Percentiles rank a stretch among this genome's conserved stretches.
These are phyloP conservation scores for Penicillium sp. DNA, from an alignment of 2,329 filamentous ascomycete genomes.

Conservation along the genomic window DNA sequence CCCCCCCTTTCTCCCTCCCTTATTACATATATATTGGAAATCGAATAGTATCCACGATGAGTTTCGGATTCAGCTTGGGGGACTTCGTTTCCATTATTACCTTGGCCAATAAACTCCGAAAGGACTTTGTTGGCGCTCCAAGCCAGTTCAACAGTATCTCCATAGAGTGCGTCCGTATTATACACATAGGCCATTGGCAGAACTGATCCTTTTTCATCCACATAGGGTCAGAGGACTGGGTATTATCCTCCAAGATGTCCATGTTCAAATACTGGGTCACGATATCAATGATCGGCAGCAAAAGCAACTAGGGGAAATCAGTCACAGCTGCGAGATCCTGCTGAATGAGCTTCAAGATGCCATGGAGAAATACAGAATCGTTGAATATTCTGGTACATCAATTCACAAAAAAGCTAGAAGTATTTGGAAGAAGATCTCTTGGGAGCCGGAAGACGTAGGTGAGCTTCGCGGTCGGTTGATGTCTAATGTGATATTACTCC, in stretches of 20 bases:
- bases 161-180: neutral
- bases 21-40: neutral
- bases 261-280: neutral
- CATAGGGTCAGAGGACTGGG: neutral
- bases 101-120: neutral
- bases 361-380: neutral
- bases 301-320: neutral
- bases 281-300: neutral
- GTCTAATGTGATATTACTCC: neutral
- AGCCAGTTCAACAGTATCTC: neutral
- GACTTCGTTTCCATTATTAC: neutral
- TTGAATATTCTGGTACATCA: neutral
- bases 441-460: neutral
- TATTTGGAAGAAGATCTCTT: neutral
- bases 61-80: neutral
- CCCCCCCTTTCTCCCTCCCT: no score
- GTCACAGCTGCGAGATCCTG: neutral
- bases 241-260: neutral
- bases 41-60: neutral
- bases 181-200: neutral
- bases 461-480: neutral
- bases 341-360: neutral
- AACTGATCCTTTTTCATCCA: neutral
- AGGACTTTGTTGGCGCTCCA: neutral
- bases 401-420: neutral